Evolutionary conservation across 371 early-diverging fungal genomes (phyloP).

Genomic region (Blakeslea trispora): DNA sequence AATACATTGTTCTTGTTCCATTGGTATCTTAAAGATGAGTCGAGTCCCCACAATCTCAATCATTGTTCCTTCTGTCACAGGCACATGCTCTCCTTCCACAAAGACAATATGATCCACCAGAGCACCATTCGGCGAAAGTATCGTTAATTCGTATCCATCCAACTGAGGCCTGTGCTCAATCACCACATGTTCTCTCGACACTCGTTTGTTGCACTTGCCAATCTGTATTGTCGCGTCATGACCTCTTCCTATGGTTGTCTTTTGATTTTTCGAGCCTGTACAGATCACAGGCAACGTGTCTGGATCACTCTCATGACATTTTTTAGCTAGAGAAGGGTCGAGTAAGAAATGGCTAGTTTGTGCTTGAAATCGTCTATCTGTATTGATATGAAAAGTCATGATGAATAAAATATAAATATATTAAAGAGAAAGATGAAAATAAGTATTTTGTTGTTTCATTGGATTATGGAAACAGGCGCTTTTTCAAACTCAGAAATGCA

Average conservation of each 20-base stretch:
- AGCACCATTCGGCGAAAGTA: slow-evolving; percentile 53
- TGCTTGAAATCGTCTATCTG: slow-evolving; percentile 15
- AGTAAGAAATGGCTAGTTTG: slow-evolving; percentile 24
- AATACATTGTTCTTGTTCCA: slow-evolving; percentile 4
- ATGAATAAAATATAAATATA: too few relatives aligned
- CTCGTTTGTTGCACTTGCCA: slow-evolving; percentile 48
- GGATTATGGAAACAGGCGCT: too few relatives aligned
- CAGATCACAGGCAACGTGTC: slow-evolving; percentile 20
- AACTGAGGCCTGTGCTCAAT: slow-evolving; percentile 38
- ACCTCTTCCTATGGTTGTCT: slow-evolving; percentile 50
- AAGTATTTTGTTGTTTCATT: too few relatives aligned
- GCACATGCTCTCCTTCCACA: slow-evolving; percentile 28
- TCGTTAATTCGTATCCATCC: slow-evolving; percentile 43
- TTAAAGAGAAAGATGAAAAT: too few relatives aligned
- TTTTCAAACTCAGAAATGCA: too few relatives aligned
- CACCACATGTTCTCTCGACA: slow-evolving; percentile 51
- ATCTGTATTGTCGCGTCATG: slow-evolving; percentile 50
- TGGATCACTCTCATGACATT: slow-evolving; percentile 23
- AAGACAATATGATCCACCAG: slow-evolving; percentile 30
- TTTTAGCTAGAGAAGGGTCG: slow-evolving; percentile 18
- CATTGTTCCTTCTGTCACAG: slow-evolving; percentile 25
- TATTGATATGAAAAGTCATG: too few relatives aligned
- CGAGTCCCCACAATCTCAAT: slow-evolving; percentile 34
- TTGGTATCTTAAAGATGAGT: slow-evolving; percentile 22
- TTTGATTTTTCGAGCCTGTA: slow-evolving; percentile 25